A percentile compares a stretch with the other conserved stretches of the same genome.
phyloP scores from a whole-genome alignment of 805 yeast genomes.

The Barnettozyma populi region DNA sequence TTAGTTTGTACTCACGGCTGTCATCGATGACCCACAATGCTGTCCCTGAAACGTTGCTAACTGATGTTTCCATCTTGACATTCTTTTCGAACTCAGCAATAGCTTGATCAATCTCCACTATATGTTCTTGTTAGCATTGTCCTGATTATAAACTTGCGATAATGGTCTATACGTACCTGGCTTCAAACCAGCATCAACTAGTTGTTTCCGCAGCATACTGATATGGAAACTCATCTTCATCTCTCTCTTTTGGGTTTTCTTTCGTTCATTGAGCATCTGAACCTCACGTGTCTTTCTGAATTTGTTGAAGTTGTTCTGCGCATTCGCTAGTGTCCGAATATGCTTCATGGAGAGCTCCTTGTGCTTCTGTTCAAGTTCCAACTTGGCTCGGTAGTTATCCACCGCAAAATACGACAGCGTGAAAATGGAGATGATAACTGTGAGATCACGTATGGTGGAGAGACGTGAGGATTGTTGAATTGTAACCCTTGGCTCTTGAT shows the following conservation, averaged over 20 bases:
- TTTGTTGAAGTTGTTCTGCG: constrained; percentile 44
- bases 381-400: constrained; percentile 42
- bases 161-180: constrained; percentile 32
- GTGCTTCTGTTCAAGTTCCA: constrained; percentile 29
- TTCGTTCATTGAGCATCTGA: constrained; percentile 47
- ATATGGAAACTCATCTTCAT: constrained; percentile 63
- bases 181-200: constrained; percentile 48
- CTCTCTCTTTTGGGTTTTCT: constrained; percentile 40
- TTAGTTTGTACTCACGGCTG: constrained; percentile 21
- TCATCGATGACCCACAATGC: constrained; percentile 57
- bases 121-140: constrained; percentile 9
- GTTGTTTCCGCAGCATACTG: constrained; percentile 58
- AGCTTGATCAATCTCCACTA: constrained; percentile 45
- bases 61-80: constrained; percentile 53
- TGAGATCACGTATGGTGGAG: constrained; percentile 32
- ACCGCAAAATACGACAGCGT: constrained; percentile 44
- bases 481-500: background rate
- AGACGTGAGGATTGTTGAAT: constrained; percentile 6
- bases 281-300: constrained; percentile 48
- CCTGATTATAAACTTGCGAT: too few species aligned
- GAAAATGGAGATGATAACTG: constrained; percentile 37
- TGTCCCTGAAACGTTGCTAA: constrained; percentile 50
- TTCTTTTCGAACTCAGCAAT: constrained; percentile 49
- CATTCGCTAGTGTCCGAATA: constrained; percentile 28
- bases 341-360: constrained; percentile 29